Evolutionary conservation across 1,139 yeast species (phyloP), one percentile per base, ranked within the genome.

Genomic region (Saccharomyces hybrid): DNA sequence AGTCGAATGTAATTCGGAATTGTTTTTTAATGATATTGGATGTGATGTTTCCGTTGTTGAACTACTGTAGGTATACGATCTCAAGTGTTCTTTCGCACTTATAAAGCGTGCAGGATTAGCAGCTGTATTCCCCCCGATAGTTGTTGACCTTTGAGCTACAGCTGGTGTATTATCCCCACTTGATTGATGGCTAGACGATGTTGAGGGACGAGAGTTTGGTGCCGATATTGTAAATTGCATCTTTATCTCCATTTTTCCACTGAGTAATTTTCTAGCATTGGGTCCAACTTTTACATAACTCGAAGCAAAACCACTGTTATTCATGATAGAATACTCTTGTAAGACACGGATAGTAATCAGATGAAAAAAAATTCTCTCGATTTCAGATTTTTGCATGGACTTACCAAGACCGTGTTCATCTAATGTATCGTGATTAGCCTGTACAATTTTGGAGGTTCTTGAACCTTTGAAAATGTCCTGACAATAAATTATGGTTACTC

Each of bases 401-500:
- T 78, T 81, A 1, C 96, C 96, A 29, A 73, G 73, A 0, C 96
- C 96, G 67, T 87, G 93, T 51, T 73, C 79, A 24, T 78, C 78
- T 49, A 78, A 75, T 19, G 66, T 66, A 63, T 85, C 82, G 66
- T 86, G 89, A 0, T 91, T 88, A 54, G 80, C 74, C 47, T 76
- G 77, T 7, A 78, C 73, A 55, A 90, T 80, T 63, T 84, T 86
- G 47, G 79, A 78, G 60, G 76, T 74, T 59, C 78, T 82, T 0
- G 90, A 80, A 0, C 99, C 99, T 62, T 86, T 81, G 67, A 84
- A 85, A 3, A 89, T 79, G 69, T 90, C 96, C 60, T 88, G 91
- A 67, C 95, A 86, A 62, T 89, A 85, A 19, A 88, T 76, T 11
- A 87, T 75, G 0, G 98, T 90, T 2, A 90, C 90, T 54, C 81